Evolutionary conservation across 805 yeast genomes (phyloP).

Genomic region (Yamadazyma laniorum): DNA sequence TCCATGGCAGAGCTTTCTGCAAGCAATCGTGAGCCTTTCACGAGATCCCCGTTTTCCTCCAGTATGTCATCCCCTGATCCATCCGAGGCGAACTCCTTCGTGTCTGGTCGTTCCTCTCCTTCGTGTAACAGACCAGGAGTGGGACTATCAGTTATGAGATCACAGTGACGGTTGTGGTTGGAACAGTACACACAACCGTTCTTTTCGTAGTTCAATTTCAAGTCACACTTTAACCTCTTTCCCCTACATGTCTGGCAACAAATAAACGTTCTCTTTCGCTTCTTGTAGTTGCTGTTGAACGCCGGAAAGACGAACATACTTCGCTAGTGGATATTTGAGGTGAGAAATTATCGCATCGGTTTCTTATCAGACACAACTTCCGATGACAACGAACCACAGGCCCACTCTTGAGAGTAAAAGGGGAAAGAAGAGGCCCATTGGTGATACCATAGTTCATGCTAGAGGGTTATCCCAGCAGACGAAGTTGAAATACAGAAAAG

Average conservation of each 20-base stretch:
- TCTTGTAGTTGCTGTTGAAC: conserved; percentile 28
- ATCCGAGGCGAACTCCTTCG: too few relatives aligned
- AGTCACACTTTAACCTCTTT: conserved; percentile 27
- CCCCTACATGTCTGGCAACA: conserved; percentile 30
- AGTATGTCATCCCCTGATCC: too few relatives aligned
- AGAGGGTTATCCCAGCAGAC: conserved; percentile 33
- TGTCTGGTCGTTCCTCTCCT: too few relatives aligned
- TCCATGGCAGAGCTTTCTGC: too few relatives aligned
- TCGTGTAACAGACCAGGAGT: too few relatives aligned
- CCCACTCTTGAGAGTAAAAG: conserved; percentile 43
- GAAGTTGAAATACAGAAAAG: conserved; percentile 30
- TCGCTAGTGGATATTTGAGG: too few relatives aligned
- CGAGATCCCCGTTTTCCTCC: too few relatives aligned
- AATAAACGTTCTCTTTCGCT: conserved; percentile 30
- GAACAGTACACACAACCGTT: conserved; percentile 27
- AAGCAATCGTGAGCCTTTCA: too few relatives aligned
- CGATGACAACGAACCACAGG: conserved; percentile 43
- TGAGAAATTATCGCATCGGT: neutral
- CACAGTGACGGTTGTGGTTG: conserved; percentile 20
- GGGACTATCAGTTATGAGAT: conserved; percentile 11
- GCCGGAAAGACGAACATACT: conserved; percentile 38
- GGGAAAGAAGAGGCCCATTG: conserved; percentile 31
- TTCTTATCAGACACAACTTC: neutral
- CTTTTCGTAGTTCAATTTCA: conserved; percentile 22
- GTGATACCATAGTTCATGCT: conserved; percentile 35